Evolutionary conservation across 1,284 basidiomycete species (phyloP), one percentile per base, ranked within the genome.

Genomic region (Heterobasidion occidentale): DNA sequence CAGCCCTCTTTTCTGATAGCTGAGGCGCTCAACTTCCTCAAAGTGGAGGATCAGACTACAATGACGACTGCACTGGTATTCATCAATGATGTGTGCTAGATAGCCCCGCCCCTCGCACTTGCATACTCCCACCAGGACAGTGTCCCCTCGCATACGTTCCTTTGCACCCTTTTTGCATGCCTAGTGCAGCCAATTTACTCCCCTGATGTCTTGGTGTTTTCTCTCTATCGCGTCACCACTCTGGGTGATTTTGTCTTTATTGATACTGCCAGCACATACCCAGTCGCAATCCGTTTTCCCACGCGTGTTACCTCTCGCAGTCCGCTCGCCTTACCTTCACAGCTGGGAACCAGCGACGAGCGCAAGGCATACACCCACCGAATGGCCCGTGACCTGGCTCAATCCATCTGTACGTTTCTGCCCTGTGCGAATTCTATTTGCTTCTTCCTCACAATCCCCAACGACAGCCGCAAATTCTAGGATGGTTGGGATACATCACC

Each of bases 241-340:
- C 20, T 54, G 53, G 7, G 44, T 48, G 36, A 36, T 52, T 27
- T 42, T 27, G 19, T 44, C 35, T 35, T 55, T 34, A 1, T n/a
- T 12, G 36, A 46, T 44, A 19, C 56, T 15, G 14, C 50, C 3
- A 36, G 56, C 59, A 7, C 60, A 58, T 11, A 42, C 38, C 38
- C 38, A 42, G 38, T 27, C 27, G 53, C 57, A 56, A 36, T 51
- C 57, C 1, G 9, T 54, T 38, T 52, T 53, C 36, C 65, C 68
- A 6, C 52, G 63, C 6, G 60, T 64, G 17, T 54, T 67, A 53
- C 70, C 68, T 27, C 65, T 72, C 14, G 69, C 71, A 6, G 68
- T 71, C 12, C 62, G 69, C 17, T 69, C 70, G n/a, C 70, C 71
- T 7, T 73, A 71, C 54, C 61, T 73, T 2, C 67, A 63, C 14